Conservation (phyloP, 2,329 filamentous ascomycete species). For the Nannizziopsis arthrosporioides region DNA sequence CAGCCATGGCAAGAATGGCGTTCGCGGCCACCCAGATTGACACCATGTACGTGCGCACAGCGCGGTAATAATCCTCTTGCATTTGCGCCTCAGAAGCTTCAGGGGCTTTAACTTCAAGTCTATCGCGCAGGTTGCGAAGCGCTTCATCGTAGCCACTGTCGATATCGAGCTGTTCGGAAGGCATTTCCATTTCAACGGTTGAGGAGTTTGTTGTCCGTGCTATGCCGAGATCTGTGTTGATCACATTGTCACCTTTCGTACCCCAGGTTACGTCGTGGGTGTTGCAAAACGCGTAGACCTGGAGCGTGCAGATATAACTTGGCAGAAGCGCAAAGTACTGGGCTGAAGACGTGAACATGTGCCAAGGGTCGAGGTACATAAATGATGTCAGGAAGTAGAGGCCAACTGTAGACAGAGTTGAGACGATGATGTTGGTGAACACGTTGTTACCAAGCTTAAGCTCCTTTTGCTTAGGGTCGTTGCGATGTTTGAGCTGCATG, state of each 20-base stretch:
- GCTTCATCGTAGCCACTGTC: constrained; percentile 96
- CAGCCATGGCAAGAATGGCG: constrained; percentile 82
- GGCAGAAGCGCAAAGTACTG: constrained; percentile 93
- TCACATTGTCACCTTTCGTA: constrained; percentile 94
- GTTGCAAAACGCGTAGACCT: constrained; percentile 98
- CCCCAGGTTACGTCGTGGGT: constrained; percentile 98
- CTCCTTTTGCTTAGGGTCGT: constrained; percentile 30
- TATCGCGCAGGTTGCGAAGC: constrained; percentile 84
- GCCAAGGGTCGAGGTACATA: constrained; percentile 95
- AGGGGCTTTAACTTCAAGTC: constrained; percentile 63
- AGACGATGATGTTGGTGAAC: constrained; percentile 90
- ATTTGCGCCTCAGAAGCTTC: constrained; percentile 61
- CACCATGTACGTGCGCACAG: constrained; percentile 96
- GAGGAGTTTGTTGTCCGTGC: constrained; percentile 64
- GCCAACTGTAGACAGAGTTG: constrained; percentile 75
- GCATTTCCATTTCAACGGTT: constrained; percentile 93
- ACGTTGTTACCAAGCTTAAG: constrained; percentile 68
- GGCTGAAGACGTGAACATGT: constrained; percentile 84
- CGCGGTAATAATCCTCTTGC: constrained; percentile 98
- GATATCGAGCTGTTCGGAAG: constrained; percentile 92
- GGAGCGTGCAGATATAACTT: constrained; percentile 88
- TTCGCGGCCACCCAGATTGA: constrained; percentile 89
- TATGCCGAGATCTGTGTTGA: constrained; percentile 81
- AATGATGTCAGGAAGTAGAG: constrained; percentile 95
- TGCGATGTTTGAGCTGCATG: constrained; percentile 53